Base-by-base conservation (phyloP, 1,284 basidiomycete species). In the Vanrija humicola region DNA sequence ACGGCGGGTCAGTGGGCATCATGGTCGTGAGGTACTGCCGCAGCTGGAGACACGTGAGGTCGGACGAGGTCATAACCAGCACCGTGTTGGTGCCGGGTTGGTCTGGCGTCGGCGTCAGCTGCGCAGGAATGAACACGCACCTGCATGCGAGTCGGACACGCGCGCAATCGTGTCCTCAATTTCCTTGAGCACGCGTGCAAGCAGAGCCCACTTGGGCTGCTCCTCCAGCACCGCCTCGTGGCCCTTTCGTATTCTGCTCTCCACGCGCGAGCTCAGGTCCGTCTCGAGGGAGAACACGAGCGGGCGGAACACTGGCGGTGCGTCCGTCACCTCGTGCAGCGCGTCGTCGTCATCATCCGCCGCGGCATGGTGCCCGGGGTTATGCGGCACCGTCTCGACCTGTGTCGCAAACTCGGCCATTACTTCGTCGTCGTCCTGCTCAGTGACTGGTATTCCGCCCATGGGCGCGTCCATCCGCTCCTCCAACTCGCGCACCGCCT, bases 221-320 rank as follows among this genome's bases (percentile, higher is more conserved):
- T 97, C 94, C 73, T 98, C 95, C 18, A 98, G 80, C 0, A 93
- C 84, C 0, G 90, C 89, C 42, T 90, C 85, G 68, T 96, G 86
- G 0, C 85, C 87, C 9, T 84, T 80, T 0, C 91, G 89, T 10
- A 93, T 66, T 85, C 90, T 90, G 38, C 64, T 74, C 28, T 66
- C 61, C 16, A 70, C 70, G 5, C 65, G 66, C 14, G 54, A 49
- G 12, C 55, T 49, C 21, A 75, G 54, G 46, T 73, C 63, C 8
- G 67, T 64, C 38, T 70, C 64, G 15, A 64, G n/a, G 12, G 59
- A 59, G 23, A 73, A 64, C 29, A 61, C 54, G 0, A 72, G 55
- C 0, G 70, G 70, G 21, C 66, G 56, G 58, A 75, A 75, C 3
- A 73, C 68, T 0, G 73, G 68, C 12, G 70, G 64, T 1, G 58